Conservation (phyloP, 139 green algal genomes). For the Tetradesmus obliquus region DNA sequence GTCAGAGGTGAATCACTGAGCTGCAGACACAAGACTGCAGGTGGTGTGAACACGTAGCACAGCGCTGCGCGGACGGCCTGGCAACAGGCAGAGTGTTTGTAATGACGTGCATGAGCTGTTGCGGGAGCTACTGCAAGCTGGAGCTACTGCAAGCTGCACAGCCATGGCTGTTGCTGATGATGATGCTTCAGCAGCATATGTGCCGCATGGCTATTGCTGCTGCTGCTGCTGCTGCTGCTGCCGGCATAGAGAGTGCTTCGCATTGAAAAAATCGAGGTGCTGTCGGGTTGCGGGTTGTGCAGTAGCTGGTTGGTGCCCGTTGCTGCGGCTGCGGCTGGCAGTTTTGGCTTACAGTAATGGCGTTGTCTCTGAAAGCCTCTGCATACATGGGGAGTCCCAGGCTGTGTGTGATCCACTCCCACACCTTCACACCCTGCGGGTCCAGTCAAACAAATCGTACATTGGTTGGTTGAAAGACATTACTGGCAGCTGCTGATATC, state of each 20-base stretch:
- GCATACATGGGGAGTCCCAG: conserved; percentile 66
- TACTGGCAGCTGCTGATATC: no score
- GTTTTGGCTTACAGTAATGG: conserved; percentile 54
- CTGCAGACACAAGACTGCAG: not conserved
- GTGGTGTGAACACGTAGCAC: not conserved
- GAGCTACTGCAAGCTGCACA: not conserved
- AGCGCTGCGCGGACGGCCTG: no score
- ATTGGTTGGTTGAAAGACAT: no score
- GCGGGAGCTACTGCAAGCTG: not conserved
- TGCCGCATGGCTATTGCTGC: not conserved
- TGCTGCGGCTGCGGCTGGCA: not conserved
- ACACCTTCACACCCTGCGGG: conserved; percentile 50
- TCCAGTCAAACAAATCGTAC: not conserved
- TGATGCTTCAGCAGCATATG: no score
- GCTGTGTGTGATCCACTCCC: conserved; percentile 66
- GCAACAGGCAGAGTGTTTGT: no score
- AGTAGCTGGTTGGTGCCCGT: not conserved
- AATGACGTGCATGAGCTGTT: no score
- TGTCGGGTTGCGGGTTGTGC: not conserved
- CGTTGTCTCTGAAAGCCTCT: conserved; percentile 55
- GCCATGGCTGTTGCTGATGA: not conserved
- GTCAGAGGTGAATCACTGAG: not conserved
- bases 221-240: not conserved
- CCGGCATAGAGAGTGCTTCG: no score
- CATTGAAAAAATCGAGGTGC: no score